A percentile compares a stretch with the other conserved stretches of the same genome.
These are phyloP conservation scores for Jamesozyma spencerorum DNA, from an alignment of 805 yeast genomes.

Conservation along the genomic window DNA sequence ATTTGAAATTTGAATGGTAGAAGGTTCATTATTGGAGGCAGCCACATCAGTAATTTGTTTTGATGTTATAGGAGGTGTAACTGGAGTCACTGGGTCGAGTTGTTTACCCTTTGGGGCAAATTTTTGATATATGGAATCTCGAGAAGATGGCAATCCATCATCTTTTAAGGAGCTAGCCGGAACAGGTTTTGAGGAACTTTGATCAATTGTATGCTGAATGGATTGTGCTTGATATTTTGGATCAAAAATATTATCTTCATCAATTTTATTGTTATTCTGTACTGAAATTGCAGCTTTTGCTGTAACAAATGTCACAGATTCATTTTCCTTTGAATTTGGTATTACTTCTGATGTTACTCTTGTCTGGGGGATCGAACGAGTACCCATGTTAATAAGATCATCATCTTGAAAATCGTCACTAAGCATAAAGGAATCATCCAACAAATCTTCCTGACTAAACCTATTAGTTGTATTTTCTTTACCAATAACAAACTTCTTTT, in stretches of 20 bases:
- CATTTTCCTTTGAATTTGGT: not conserved
- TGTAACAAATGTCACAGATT: conserved; percentile 40
- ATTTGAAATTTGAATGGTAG: too few relatives aligned
- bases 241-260: conserved; percentile 38
- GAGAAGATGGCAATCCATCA: conserved; percentile 15
- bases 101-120: conserved; percentile 30
- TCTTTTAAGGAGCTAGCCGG: conserved; percentile 20
- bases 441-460: conserved; percentile 25
- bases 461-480: not conserved
- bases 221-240: conserved; percentile 51
- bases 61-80: not conserved
- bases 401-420: conserved; percentile 39
- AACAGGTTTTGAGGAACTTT: conserved; percentile 55
- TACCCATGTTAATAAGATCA: conserved; percentile 31
- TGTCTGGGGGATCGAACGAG: not conserved
- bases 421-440: conserved; percentile 47
- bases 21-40: not conserved
- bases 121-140: conserved; percentile 20
- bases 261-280: conserved; percentile 35
- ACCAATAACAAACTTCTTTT: not conserved
- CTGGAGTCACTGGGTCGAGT: conserved; percentile 1
- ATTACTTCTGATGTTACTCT: conserved; percentile 4
- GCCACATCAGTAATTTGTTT: not conserved
- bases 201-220: conserved; percentile 55
- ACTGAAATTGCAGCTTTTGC: conserved; percentile 56